These are phyloP conservation scores for Colletotrichum sp. DNA, from an alignment of 2,329 filamentous ascomycete genomes.

Conservation along the genomic window DNA sequence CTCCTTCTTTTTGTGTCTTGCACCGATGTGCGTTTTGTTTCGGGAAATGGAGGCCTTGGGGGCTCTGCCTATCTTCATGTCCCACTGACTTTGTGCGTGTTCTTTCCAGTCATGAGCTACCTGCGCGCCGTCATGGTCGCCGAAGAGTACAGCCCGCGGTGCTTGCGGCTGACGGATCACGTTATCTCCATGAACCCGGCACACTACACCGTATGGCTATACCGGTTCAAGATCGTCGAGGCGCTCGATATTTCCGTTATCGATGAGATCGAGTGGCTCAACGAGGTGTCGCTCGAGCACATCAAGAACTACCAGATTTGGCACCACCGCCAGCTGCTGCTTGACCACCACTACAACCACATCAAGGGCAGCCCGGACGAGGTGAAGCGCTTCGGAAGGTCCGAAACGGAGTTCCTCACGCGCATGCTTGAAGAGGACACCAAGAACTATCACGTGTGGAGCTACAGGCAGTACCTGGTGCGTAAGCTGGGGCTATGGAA, in stretches of 20 bases:
- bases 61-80: not conserved
- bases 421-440: slow-evolving; percentile 84
- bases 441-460: slow-evolving; percentile 99
- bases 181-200: slow-evolving; percentile 94
- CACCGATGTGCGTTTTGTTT: not conserved
- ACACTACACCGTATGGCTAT: slow-evolving; percentile 99
- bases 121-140: slow-evolving; percentile 90
- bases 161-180: slow-evolving; percentile 82
- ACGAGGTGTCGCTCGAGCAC: slow-evolving; percentile 79
- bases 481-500: slow-evolving; percentile 71
- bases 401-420: slow-evolving; percentile 77
- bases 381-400: slow-evolving; percentile 61
- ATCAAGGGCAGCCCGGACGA: slow-evolving; percentile 58
- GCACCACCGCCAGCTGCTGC: slow-evolving; percentile 72
- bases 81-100: not conserved
- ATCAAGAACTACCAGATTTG: slow-evolving; percentile 99
- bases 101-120: slow-evolving; percentile 77
- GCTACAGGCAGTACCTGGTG: slow-evolving; percentile 80
- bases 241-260: slow-evolving; percentile 67
- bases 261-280: slow-evolving; percentile 85
- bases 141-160: slow-evolving; percentile 82
- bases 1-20: not conserved
- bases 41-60: not conserved
- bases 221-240: slow-evolving; percentile 81
- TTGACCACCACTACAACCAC: slow-evolving; percentile 62